phyloP scores from a whole-genome alignment of 225 moss, liverwort and hornwort species.

The Thuidium tamariscinum region DNA sequence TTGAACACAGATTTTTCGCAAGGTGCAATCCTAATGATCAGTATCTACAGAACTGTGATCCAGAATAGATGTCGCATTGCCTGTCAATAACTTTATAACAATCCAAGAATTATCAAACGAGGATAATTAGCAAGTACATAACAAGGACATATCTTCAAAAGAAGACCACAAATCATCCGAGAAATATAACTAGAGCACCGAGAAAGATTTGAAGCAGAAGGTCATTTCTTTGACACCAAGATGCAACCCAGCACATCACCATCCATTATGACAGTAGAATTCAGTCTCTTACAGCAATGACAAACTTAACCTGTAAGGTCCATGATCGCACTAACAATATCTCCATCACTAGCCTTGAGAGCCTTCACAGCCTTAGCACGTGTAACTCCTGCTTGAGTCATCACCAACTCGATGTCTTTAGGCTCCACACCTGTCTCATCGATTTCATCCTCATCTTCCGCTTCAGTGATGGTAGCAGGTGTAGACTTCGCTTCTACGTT shows the following conservation, averaged over 20 bases:
- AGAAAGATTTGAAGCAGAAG: not conserved
- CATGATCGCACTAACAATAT: slow-evolving; percentile 99
- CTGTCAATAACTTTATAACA: not conserved
- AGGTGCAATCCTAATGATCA: too few relatives aligned
- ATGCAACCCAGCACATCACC: slow-evolving; percentile 5
- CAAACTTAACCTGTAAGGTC: slow-evolving; percentile 54
- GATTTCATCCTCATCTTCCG: slow-evolving; percentile 80
- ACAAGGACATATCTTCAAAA: not conserved
- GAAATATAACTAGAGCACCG: not conserved
- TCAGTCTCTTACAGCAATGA: slow-evolving; percentile 4
- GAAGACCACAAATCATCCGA: not conserved
- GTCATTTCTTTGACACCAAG: slow-evolving; percentile 1
- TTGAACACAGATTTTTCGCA: not conserved
- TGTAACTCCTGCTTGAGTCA: slow-evolving; percentile 97
- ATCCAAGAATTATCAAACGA: not conserved
- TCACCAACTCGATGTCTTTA: slow-evolving; percentile 96
- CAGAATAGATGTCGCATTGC: not conserved
- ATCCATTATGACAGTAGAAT: slow-evolving; percentile 12
- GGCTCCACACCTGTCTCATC: slow-evolving; percentile 97
- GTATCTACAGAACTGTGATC: not conserved
- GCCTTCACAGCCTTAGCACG: slow-evolving; percentile 88
- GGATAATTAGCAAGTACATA: not conserved
- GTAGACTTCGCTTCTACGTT: slow-evolving; percentile 78
- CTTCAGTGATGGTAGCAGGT: slow-evolving; percentile 69
- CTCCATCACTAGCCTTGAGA: slow-evolving; percentile 71